Evolutionary conservation across 1,139 yeast genomes (phyloP).

Genomic region (Geotrichum carabidarum): DNA sequence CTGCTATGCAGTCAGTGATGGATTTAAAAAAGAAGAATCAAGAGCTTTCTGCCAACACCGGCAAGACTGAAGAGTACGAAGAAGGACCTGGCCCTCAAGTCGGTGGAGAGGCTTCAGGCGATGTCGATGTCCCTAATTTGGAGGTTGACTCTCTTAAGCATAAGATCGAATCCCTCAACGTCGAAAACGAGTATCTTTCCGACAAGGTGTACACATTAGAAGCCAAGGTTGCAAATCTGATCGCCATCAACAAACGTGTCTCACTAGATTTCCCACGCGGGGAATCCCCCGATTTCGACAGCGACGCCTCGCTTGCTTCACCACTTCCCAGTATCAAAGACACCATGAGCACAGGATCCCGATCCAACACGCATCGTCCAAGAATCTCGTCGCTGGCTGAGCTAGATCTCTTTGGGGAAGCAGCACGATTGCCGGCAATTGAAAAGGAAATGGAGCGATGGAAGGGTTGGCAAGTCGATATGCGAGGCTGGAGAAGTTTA

Average conservation of each 20-base stretch:
- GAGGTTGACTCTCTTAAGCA: constrained; percentile 14
- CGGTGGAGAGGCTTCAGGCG: constrained; percentile 12
- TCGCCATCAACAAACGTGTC: constrained; percentile 9
- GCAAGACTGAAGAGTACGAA: constrained; percentile 2
- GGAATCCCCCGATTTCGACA: constrained; percentile 13
- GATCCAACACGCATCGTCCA: constrained; percentile 19
- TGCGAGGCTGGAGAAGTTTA: constrained; percentile 70
- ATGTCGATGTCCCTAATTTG: constrained; percentile 6
- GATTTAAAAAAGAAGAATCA: constrained; percentile 5
- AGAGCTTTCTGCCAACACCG: constrained; percentile 12
- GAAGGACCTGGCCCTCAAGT: constrained; percentile 15
- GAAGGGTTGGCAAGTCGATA: constrained; percentile 84
- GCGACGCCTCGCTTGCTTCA: constrained; percentile 29
- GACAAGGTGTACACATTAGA: constrained; percentile 38
- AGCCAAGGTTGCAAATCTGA: constrained; percentile 39
- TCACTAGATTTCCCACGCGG: constrained; percentile 12
- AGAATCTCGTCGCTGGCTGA: constrained; percentile 36
- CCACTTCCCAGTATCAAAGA: constrained; percentile 22
- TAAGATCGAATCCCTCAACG: constrained; percentile 26
- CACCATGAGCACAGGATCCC: constrained; percentile 10
- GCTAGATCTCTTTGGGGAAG: constrained; percentile 37
- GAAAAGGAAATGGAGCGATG: constrained; percentile 48
- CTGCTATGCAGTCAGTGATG: constrained; percentile 8
- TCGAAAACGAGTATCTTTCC: constrained; percentile 28
- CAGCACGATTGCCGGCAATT: constrained; percentile 29